Base-by-base conservation (phyloP, 257 asterid species). In the Primulina tabacum region DNA sequence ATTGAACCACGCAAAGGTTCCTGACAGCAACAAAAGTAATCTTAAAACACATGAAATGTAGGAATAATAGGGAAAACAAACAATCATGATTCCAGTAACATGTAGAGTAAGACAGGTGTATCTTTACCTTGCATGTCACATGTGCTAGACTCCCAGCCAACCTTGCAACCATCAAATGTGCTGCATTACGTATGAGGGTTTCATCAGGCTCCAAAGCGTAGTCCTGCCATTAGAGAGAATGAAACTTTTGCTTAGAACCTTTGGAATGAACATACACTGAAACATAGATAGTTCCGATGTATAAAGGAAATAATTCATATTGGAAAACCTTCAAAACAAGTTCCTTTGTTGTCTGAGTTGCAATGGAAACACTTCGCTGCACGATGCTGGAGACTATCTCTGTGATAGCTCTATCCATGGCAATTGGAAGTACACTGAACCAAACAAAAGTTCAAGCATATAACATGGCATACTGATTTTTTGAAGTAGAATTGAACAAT, bases 91-190 rank as follows among this genome's bases (percentile, higher is more conserved):
- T 38, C 57, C 40, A 62, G 43, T 64, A 68, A 61, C n/a, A 60
- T 14, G 47, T n/a, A 33, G 60, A 21, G 18, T 40, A 17, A 50
- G 18, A 47, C 68, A 24, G 40, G 65, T 24, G 71, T 5, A 61
- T 59, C 53, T 43, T 65, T 80, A 94, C 99, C 99, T 94, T 94
- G 97, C 98, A 94, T 40, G 98, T 94, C 58, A 91, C 99, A 78
- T 94, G 99, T 70, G 98, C 99, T 71, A 94, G 85, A 82, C 99
- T 89, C 77, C 99, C 99, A 0, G 99, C 96, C 83, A 94, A 74
- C 80, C 96, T 86, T n/a, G 99, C 98, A 21, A 91, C 99, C 99
- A 94, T 94, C 86, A 94, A 79, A 77, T 89, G 97, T 65, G 98
- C 98, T 65, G 98, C 97, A 79, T 86, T 94, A 38, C 88, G 80